These are phyloP conservation scores for Peniophora sp. DNA, from an alignment of 1,284 basidiomycete species.

Conservation along the genomic window DNA sequence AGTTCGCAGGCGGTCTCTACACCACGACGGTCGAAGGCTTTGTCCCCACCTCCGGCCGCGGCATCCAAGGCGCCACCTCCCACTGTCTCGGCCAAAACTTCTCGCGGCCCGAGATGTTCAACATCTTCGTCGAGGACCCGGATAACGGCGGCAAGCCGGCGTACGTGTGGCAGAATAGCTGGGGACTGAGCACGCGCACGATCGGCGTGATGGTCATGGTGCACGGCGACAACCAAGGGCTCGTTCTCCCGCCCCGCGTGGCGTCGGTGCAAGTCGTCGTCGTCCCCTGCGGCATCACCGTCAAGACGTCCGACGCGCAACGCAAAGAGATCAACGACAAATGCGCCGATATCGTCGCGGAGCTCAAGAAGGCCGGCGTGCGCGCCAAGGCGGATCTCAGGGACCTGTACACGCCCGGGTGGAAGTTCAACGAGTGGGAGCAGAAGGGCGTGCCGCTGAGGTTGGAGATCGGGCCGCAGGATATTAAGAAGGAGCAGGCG, in stretches of 20 bases:
- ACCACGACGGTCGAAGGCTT: slow-evolving; percentile 99
- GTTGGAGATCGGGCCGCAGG: slow-evolving; percentile 93
- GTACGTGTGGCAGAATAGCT: slow-evolving; percentile 97
- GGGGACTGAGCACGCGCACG: slow-evolving; percentile 94
- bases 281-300: slow-evolving; percentile 90
- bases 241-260: slow-evolving; percentile 93
- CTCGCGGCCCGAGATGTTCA: slow-evolving; percentile 93
- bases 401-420: slow-evolving; percentile 96
- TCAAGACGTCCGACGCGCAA: slow-evolving; percentile 66
- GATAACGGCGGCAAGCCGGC: slow-evolving; percentile 68
- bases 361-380: slow-evolving; percentile 66
- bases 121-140: slow-evolving; percentile 95
- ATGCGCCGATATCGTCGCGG: slow-evolving; percentile 69
- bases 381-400: slow-evolving; percentile 87
- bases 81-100: slow-evolving; percentile 99
- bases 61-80: slow-evolving; percentile 97
- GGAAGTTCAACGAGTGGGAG: slow-evolving; percentile 99
- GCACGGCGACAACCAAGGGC: slow-evolving; percentile 95
- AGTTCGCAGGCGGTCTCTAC: slow-evolving; percentile 97
- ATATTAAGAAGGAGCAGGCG: slow-evolving; percentile 80
- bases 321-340: slow-evolving; percentile 72
- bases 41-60: slow-evolving; percentile 93
- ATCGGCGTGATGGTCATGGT: slow-evolving; percentile 99
- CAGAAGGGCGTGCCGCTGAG: slow-evolving; percentile 96
- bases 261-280: slow-evolving; percentile 89